Evolutionary conservation across 305 asterid species (phyloP), one percentile per base, ranked within the genome.

Genomic region (Fraxinus baroniana): DNA sequence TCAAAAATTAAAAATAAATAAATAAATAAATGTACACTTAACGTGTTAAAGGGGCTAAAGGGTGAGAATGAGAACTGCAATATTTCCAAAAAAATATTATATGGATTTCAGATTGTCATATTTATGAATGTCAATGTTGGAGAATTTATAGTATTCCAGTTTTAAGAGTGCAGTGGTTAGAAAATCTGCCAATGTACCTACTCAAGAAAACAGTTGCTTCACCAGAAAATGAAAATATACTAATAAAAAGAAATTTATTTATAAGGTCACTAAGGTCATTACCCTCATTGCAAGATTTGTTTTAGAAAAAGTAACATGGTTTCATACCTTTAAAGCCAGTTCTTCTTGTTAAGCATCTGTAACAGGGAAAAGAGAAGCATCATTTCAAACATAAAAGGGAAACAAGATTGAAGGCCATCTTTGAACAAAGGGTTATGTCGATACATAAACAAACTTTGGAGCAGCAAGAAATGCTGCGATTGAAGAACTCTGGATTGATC

Each of bases 401-500:
- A 26, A 26, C 86, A 74, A 10, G 22, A 81, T 18, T 39, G 30
- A 80, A 79, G 46, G 36, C 28, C 12, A 32, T 4, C 20, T 70
- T 70, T 70, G 52, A 46, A 18, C 26, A 46, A 75, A 18, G 10
- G 17, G 22, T 36, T 12, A 92, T 88, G 92, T 83, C 90, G 33
- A 85, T 86, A 37, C 83, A 84, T 6, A 88, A 84, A 77, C 91
- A 80, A 76, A 89, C 1, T 1, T 71, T 81, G 73, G 86, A 86
- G 22, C 84, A 83, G 37, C 85, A 55, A 32, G 78, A 84, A 66
- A 84, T 87, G 90, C 49, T 85, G 82, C 84, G 85, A 33, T 49
- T 85, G 80, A 87, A 84, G 88, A 91, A 82, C 79, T 86, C 89
- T 1, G 87, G 90, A 5, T 62, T 90, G 76, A 79, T 85, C 39